phyloP scores from a whole-genome alignment of 2,329 filamentous ascomycete species.

The Fusarium nodosum region DNA sequence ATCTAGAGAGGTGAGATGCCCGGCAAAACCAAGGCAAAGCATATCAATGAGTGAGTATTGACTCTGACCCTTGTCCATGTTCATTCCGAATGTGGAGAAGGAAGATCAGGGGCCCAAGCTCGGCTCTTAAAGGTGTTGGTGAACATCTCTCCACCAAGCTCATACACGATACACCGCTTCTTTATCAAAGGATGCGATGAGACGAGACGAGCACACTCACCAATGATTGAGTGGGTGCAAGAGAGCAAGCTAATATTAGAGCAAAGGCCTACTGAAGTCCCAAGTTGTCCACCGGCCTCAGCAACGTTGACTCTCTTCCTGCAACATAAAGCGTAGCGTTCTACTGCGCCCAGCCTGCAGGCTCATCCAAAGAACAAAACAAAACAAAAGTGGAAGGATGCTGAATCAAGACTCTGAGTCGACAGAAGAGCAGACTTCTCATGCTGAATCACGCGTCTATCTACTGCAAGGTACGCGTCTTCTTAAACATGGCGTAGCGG shows the following conservation, averaged over 20 bases:
- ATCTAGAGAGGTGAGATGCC: conserved; percentile 1
- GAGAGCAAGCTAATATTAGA: conserved; percentile 3
- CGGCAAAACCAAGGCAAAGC: conserved; percentile 3
- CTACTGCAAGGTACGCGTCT: conserved; percentile 45
- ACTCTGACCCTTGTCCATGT: conserved; percentile 13
- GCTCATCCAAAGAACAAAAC: not conserved
- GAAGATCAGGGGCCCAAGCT: conserved; percentile 29
- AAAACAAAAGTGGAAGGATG: conserved; percentile 24
- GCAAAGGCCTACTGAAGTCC: not conserved
- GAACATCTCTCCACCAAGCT: conserved; percentile 22
- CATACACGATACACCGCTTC: conserved; percentile 39
- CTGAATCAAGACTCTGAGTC: conserved; percentile 26
- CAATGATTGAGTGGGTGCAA: conserved; percentile 4
- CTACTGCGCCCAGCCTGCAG: conserved; percentile 4
- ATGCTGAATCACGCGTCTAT: conserved; percentile 26
- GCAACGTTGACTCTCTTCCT: conserved; percentile 11
- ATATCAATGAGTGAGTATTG: conserved; percentile 3
- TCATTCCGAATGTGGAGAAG: conserved; percentile 28
- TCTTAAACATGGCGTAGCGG: conserved; percentile 19
- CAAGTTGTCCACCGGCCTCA: not conserved
- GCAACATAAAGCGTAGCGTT: conserved; percentile 1
- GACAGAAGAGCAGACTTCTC: conserved; percentile 17
- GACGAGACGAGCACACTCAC: conserved; percentile 7
- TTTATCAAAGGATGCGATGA: conserved; percentile 21
- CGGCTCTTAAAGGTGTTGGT: conserved; percentile 13